Evolutionary conservation across 352 stramenopile species (phyloP).

Genomic region (Aphanomyces invadans): DNA sequence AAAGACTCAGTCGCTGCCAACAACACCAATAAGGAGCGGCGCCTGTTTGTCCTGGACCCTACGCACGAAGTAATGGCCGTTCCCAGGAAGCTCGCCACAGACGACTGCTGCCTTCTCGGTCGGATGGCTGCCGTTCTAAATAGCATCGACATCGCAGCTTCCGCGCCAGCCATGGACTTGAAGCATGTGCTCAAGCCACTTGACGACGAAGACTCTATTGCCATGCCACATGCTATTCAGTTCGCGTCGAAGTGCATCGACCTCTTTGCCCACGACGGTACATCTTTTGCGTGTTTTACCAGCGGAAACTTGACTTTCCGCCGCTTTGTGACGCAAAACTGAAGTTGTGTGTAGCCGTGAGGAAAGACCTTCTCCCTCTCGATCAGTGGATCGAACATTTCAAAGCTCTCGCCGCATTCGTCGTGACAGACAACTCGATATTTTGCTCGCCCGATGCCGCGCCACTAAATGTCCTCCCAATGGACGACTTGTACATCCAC

Average conservation of each 20-base stretch:
- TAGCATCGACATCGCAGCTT: background rate
- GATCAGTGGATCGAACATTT: background rate
- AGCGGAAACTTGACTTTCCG: no score
- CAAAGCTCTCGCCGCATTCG: background rate
- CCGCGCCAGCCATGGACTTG: background rate
- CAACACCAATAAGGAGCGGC: constrained; percentile 4
- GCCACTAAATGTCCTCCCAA: background rate
- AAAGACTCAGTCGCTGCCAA: constrained; percentile 8
- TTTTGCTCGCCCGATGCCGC: background rate
- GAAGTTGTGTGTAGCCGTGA: background rate
- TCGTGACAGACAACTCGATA: background rate
- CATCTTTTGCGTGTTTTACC: no score
- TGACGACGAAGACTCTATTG: constrained; percentile 18
- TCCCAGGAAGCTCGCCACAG: constrained; percentile 4
- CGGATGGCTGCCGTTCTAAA: constrained; percentile 10
- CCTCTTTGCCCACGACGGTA: background rate
- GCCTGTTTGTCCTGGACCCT: constrained; percentile 9
- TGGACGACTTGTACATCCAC: background rate
- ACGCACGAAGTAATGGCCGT: constrained; percentile 10
- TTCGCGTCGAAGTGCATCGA: constrained; percentile 11
- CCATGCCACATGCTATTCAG: constrained; percentile 16
- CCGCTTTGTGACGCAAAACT: no score
- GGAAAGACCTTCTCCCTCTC: background rate
- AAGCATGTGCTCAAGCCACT: constrained; percentile 17
- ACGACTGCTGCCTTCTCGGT: background rate